Conservation (phyloP, 2,329 filamentous ascomycete species). For the Aspergillus sp. region DNA sequence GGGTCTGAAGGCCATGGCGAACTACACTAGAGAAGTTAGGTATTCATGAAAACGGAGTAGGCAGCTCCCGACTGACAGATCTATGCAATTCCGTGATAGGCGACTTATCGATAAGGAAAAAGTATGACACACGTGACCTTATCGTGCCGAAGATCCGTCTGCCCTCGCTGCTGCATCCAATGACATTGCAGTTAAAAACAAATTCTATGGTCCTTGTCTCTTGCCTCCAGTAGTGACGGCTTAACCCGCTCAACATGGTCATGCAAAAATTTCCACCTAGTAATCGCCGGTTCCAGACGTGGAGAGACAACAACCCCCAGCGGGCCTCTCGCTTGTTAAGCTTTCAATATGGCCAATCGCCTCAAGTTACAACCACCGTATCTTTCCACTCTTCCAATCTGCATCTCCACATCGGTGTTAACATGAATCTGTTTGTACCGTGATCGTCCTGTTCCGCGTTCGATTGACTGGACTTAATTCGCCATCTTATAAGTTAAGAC, state of each 20-base stretch:
- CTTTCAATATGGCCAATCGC: constrained; percentile 6
- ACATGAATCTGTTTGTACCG: constrained; percentile 6
- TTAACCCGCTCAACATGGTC: neutral
- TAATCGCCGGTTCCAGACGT: neutral
- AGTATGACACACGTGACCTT: neutral
- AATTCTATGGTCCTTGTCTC: neutral
- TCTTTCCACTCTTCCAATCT: neutral
- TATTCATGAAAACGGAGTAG: neutral
- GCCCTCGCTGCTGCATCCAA: neutral
- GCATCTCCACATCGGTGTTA: constrained; percentile 2
- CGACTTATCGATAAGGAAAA: neutral
- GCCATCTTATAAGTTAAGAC: constrained; percentile 1
- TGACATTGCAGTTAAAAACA: neutral
- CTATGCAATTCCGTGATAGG: neutral
- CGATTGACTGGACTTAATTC: neutral
- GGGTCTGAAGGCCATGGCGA: neutral
- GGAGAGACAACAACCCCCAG: neutral
- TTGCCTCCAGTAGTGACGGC: neutral
- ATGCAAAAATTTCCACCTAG: constrained; percentile 1
- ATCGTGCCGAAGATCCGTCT: constrained; percentile 1
- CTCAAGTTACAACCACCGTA: neutral
- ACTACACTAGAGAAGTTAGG: neutral
- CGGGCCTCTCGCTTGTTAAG: neutral
- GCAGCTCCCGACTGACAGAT: neutral
- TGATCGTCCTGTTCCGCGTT: neutral